phyloP scores from a whole-genome alignment of 2,329 filamentous ascomycete species.

The Monosporascus sp. region DNA sequence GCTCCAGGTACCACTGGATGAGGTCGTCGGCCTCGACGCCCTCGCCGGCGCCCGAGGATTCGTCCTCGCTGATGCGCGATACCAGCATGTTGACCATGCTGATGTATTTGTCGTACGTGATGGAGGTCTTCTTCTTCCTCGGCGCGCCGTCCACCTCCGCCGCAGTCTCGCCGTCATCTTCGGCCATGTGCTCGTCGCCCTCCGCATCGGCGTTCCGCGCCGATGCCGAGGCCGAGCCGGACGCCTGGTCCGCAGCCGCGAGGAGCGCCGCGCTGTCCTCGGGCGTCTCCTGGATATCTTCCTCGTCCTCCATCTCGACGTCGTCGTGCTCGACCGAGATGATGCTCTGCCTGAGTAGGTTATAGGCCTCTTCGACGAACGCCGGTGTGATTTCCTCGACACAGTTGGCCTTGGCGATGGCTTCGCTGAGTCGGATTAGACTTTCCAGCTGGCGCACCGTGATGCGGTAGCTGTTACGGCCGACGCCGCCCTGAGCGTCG shows the following conservation, averaged over 20 bases:
- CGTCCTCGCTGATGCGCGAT: constrained; percentile 76
- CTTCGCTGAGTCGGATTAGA: constrained; percentile 91
- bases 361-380: constrained; percentile 89
- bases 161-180: constrained; percentile 43
- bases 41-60: constrained; percentile 64
- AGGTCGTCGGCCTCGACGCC: constrained; percentile 81
- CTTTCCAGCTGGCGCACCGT: constrained; percentile 94
- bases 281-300: constrained; percentile 52
- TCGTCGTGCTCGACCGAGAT: constrained; percentile 98
- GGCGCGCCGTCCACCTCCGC: constrained; percentile 37
- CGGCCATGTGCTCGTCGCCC: constrained; percentile 42
- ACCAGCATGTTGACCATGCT: constrained; percentile 84
- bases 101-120: constrained; percentile 94
- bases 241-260: constrained; percentile 45
- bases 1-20: constrained; percentile 85
- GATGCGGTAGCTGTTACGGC: constrained; percentile 93
- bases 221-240: constrained; percentile 35
- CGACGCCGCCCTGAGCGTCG: constrained; percentile 89
- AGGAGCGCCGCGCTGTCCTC: constrained; percentile 42
- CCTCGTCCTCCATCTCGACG: constrained; percentile 82
- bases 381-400: constrained; percentile 79
- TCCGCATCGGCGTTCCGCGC: constrained; percentile 26
- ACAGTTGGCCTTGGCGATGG: constrained; percentile 97
- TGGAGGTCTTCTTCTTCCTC: constrained; percentile 65
- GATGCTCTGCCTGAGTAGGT: constrained; percentile 87